phyloP scores from a whole-genome alignment of 176 grass and related monocot genomes.

The Themeda triandra region DNA sequence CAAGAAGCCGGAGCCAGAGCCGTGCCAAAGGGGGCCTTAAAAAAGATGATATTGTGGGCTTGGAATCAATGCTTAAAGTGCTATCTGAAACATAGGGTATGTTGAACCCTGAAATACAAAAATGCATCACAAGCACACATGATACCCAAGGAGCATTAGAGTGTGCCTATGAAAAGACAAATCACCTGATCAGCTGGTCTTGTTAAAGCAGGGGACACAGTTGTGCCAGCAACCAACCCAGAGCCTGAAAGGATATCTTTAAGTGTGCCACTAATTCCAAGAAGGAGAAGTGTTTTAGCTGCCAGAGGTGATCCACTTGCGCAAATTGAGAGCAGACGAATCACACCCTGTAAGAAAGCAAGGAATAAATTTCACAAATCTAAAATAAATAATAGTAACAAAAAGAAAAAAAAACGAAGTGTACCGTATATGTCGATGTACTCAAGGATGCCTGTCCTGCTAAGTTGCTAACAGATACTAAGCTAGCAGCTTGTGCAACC shows the following conservation, averaged over 20 bases:
- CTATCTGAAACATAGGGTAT: neutral
- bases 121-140: neutral
- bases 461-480: slow-evolving; percentile 72
- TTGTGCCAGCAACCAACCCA: slow-evolving; percentile 60
- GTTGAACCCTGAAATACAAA: slow-evolving; percentile 18
- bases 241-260: slow-evolving; percentile 87
- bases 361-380: neutral
- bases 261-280: slow-evolving; percentile 78
- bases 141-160: neutral
- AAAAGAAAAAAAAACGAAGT: neutral
- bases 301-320: slow-evolving; percentile 70
- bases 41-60: neutral
- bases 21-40: neutral
- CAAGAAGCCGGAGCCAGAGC: neutral
- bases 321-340: slow-evolving; percentile 75
- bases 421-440: slow-evolving; percentile 84
- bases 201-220: slow-evolving; percentile 64
- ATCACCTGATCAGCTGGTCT: slow-evolving; percentile 83
- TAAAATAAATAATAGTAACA: neutral
- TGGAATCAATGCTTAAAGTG: neutral
- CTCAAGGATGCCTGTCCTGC: slow-evolving; percentile 73
- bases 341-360: slow-evolving; percentile 62
- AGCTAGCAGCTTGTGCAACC: slow-evolving; percentile 70
- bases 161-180: neutral
- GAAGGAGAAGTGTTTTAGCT: slow-evolving; percentile 83